Evolutionary conservation across 108 stramenopile species (phyloP).

Genomic region (Hondaea fermentalgiana): DNA sequence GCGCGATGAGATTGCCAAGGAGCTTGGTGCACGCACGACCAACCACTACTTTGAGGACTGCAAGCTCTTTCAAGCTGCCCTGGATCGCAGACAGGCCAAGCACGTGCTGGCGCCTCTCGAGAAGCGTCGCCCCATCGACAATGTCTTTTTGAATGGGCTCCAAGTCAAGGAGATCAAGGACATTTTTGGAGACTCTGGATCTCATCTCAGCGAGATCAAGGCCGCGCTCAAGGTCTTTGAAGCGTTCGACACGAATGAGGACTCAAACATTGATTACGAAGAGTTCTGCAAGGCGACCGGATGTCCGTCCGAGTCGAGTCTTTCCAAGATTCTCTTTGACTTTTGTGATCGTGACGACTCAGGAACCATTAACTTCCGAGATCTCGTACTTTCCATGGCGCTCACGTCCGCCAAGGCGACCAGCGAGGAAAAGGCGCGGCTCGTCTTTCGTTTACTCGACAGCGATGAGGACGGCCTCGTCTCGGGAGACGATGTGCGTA

Average conservation of each 20-base stretch:
- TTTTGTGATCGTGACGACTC: neutral
- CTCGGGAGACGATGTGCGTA: neutral
- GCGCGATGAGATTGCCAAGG: slow-evolving; percentile 27
- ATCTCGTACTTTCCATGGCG: neutral
- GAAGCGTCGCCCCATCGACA: neutral
- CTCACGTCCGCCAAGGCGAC: neutral
- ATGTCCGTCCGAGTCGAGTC: neutral
- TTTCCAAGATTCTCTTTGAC: neutral
- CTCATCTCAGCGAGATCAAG: slow-evolving; percentile 22
- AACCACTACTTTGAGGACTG: slow-evolving; percentile 41
- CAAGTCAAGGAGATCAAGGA: slow-evolving; percentile 19
- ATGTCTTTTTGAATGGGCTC: neutral
- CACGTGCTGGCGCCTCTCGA: slow-evolving; percentile 21
- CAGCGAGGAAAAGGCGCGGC: neutral
- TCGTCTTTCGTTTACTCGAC: neutral
- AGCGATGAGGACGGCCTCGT: neutral
- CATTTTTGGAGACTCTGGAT: slow-evolving; percentile 34
- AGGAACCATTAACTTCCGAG: neutral
- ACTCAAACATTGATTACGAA: slow-evolving; percentile 31
- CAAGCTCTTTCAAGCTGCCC: slow-evolving; percentile 37
- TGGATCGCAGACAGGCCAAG: slow-evolving; percentile 28
- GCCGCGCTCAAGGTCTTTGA: slow-evolving; percentile 29
- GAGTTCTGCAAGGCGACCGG: slow-evolving; percentile 14
- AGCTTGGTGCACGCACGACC: slow-evolving; percentile 33
- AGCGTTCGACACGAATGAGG: slow-evolving; percentile 30